These are phyloP conservation scores for Staphylotrichum longicolle DNA, from an alignment of 495 filamentous ascomycete genomes.

Conservation along the genomic window DNA sequence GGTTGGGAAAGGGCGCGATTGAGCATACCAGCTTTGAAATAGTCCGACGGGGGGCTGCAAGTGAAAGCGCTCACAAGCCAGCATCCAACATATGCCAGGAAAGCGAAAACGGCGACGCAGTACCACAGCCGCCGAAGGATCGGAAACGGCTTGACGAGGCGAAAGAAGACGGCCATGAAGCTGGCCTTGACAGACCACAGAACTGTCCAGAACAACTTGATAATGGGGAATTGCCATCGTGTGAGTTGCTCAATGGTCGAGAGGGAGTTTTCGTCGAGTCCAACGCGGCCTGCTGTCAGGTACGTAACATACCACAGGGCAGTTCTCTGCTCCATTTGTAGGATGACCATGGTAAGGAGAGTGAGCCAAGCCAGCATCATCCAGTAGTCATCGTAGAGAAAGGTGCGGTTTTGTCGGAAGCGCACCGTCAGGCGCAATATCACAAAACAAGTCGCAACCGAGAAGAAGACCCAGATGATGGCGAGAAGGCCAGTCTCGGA, in stretches of 20 bases:
- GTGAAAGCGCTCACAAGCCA: slow-evolving; percentile 10
- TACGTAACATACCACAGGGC: slow-evolving; percentile 12
- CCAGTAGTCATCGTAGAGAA: slow-evolving; percentile 10
- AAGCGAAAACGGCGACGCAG: slow-evolving; percentile 7
- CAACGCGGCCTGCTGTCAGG: slow-evolving; percentile 7
- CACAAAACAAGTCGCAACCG: slow-evolving; percentile 5
- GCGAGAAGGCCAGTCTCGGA: slow-evolving; percentile 3
- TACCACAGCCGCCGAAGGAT: slow-evolving; percentile 14
- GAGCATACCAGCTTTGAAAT: slow-evolving; percentile 9
- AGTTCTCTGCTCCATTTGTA: slow-evolving; percentile 9
- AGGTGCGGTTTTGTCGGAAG: slow-evolving; percentile 4
- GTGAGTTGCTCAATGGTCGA: not conserved
- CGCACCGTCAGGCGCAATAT: slow-evolving; percentile 2
- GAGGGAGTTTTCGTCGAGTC: not conserved
- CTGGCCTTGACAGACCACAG: slow-evolving; percentile 15
- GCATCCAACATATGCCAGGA: slow-evolving; percentile 9
- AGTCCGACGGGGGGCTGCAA: slow-evolving; percentile 6
- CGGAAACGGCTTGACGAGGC: slow-evolving; percentile 13
- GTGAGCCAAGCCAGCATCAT: slow-evolving; percentile 8
- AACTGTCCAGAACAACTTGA: slow-evolving; percentile 13
- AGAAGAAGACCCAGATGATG: slow-evolving; percentile 16
- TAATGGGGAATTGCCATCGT: slow-evolving; percentile 18
- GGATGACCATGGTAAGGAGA: slow-evolving; percentile 2
- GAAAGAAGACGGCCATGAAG: slow-evolving; percentile 15
- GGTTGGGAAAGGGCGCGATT: no score